These are phyloP conservation scores for Mikania micrantha DNA, from an alignment of 129 eudicot genomes.

Conservation along the genomic window DNA sequence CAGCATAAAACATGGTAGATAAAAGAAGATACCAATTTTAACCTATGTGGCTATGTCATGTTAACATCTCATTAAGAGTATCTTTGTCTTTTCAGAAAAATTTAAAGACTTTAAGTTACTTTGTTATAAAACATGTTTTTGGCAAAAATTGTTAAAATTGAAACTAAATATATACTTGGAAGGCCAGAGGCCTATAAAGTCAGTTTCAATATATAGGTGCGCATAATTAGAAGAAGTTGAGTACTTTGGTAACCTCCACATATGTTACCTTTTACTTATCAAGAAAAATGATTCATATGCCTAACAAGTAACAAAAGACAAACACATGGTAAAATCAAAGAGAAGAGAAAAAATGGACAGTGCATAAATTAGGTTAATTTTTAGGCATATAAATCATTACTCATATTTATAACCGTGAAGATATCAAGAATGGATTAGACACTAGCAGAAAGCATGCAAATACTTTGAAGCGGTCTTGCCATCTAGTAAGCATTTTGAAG, in stretches of 20 bases:
- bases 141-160: not conserved
- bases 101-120: not conserved
- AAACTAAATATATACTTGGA: not conserved
- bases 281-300: not conserved
- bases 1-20: not conserved
- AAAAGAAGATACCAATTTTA: not conserved
- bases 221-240: not conserved
- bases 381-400: constrained; percentile 32
- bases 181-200: not conserved
- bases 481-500: constrained; percentile 45
- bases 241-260: too few species aligned
- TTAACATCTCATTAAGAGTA: not conserved
- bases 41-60: not conserved
- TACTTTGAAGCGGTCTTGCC: constrained; percentile 63
- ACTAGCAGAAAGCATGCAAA: not conserved
- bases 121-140: not conserved
- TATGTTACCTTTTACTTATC: too few species aligned
- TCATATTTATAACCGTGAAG: constrained; percentile 14
- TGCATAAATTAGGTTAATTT: constrained; percentile 11
- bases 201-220: not conserved
- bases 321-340: not conserved
- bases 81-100: not conserved
- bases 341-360: not conserved
- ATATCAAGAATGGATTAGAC: too few species aligned
- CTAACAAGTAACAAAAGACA: not conserved